Evolutionary conservation across 495 filamentous ascomycete species (phyloP).

Genomic region (Podospora pseudopauciseta): DNA sequence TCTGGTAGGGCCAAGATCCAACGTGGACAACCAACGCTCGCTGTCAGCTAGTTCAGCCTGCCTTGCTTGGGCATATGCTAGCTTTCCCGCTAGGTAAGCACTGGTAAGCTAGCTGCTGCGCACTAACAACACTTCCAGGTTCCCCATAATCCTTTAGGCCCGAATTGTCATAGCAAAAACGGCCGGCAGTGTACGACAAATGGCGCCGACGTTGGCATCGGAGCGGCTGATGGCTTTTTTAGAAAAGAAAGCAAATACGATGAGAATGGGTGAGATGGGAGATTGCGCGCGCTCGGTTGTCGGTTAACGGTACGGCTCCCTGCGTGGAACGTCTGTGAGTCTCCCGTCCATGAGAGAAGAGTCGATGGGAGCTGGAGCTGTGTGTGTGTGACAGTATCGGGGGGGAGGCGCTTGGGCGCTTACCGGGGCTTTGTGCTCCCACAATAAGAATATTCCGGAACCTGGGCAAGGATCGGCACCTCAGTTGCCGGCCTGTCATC

Average conservation of each 20-base stretch:
- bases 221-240: not conserved
- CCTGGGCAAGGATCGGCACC: not conserved
- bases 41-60: not conserved
- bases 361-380: not conserved
- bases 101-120: not conserved
- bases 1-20: not conserved
- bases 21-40: not conserved
- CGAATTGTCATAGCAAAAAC: no score
- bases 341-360: no score
- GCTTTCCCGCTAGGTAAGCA: not conserved
- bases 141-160: no score
- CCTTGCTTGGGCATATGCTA: not conserved
- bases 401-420: conserved; percentile 1
- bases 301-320: conserved; percentile 4
- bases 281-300: conserved; percentile 3
- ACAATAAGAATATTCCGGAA: conserved; percentile 11
- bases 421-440: conserved; percentile 3
- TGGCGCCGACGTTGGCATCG: not conserved
- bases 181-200: not conserved
- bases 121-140: no score
- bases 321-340: not conserved
- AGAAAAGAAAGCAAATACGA: no score
- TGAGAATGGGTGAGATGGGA: not conserved
- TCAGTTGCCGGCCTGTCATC: not conserved
- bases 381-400: conserved; percentile 7